Base-by-base conservation (phyloP, 257 asterid genomes). In the Agastache rugosa region DNA sequence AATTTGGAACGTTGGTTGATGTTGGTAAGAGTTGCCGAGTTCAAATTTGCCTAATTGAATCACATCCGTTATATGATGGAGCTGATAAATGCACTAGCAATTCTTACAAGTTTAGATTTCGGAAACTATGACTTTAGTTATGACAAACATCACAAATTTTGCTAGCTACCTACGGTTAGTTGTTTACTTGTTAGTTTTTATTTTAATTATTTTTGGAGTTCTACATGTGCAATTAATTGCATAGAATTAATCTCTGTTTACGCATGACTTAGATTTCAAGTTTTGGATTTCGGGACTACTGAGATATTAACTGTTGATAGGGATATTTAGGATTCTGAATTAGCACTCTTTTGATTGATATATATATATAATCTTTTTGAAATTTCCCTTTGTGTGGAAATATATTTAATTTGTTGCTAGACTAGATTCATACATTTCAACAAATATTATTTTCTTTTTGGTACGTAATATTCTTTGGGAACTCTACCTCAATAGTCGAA, bases 11-110 rank as follows among this genome's bases (percentile, higher is more conserved):
- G 8, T 20, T 56, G 54, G 16, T 6, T 1, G 55, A 19, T 19
- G 31, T 31, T 11, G 69, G 53, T 6, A 63, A 63, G 54, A 39
- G 53, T 0, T 63, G 69, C 17, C 10, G 4, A 20, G 66, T 70
- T 54, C 27, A 37, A 54, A 5, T 23, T n/a, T 70, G 65, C 50
- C 54, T 41, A 6, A 7, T 48, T 7, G 48, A 39, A 53, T 15
- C 39, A 39, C 55, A 53, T 34, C 63, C 62, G 8, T 37, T 29
- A 17, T 15, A 68, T 51, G 63, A 58, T 51, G 60, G 63, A 11
- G 51, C 62, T 11, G 59, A 69, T 51, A 5, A 22, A 22, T 68
- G 63, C 60, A 15, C 25, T 1, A 48, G 16, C 44, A 37, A 37
- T 23, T 62, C 48, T 34, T 8, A 12, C 7, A 23, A 56, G 63